These are phyloP conservation scores for Cornus controversa DNA, from an alignment of 148 eudicot species.

Conservation along the genomic window DNA sequence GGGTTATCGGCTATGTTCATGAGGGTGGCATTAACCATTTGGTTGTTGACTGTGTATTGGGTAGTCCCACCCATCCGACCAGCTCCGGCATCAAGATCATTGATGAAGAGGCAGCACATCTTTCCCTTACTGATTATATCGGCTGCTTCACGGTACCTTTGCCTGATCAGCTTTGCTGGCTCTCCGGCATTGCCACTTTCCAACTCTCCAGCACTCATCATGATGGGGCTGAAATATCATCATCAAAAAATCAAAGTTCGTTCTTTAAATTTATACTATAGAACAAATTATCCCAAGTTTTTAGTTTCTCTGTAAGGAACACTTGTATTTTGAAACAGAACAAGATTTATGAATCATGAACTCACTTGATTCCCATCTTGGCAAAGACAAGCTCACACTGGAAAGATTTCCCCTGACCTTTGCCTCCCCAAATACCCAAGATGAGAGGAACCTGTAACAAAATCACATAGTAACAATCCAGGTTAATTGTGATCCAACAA, in stretches of 20 bases:
- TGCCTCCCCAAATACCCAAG: constrained; percentile 98
- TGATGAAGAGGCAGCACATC: constrained; percentile 85
- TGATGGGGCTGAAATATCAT: constrained; percentile 57
- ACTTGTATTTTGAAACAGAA: neutral
- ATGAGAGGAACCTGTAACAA: constrained; percentile 73
- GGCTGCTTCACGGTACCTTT: constrained; percentile 84
- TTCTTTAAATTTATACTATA: too few relatives aligned
- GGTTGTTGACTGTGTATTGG: constrained; percentile 90
- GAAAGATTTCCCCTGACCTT: constrained; percentile 97
- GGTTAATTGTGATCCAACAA: too few relatives aligned
- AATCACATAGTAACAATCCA: neutral
- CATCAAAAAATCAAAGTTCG: neutral
- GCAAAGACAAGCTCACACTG: constrained; percentile 93
- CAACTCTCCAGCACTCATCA: constrained; percentile 94
- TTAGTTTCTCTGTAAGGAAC: too few relatives aligned
- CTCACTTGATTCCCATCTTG: constrained; percentile 97
- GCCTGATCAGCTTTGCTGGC: constrained; percentile 81
- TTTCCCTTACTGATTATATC: constrained; percentile 87
- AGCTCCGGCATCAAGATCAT: constrained; percentile 88
- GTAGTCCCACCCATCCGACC: constrained; percentile 90
- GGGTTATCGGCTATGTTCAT: constrained; percentile 95
- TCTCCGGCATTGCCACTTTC: constrained; percentile 94
- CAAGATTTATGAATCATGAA: neutral
- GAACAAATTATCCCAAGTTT: too few relatives aligned
- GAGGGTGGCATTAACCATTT: constrained; percentile 88